phyloP scores from a whole-genome alignment of 2,329 filamentous ascomycete genomes.

The Fusarium sp. region DNA sequence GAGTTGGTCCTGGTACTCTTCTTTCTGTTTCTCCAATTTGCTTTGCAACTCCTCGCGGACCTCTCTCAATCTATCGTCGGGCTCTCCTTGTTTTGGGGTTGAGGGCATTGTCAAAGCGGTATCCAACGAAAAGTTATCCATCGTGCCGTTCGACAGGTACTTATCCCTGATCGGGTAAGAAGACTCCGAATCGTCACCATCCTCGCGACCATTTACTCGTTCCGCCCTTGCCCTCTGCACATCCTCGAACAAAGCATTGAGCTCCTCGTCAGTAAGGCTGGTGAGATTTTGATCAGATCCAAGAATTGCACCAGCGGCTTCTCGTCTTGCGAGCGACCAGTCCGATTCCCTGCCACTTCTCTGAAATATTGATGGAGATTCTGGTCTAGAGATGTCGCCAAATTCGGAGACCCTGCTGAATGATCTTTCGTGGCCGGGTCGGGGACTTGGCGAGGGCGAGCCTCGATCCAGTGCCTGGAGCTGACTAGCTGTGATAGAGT shows the following conservation, averaged over 20 bases:
- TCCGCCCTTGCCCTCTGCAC: slow-evolving; percentile 87
- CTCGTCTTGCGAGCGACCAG: slow-evolving; percentile 91
- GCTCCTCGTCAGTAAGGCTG: slow-evolving; percentile 89
- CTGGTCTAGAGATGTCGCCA: slow-evolving; percentile 75
- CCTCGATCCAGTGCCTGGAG: slow-evolving; percentile 65
- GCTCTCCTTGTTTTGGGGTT: slow-evolving; percentile 81
- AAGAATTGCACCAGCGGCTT: slow-evolving; percentile 90
- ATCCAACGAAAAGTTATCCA: slow-evolving; percentile 96
- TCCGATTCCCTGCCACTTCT: slow-evolving; percentile 82
- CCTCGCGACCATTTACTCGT: slow-evolving; percentile 76
- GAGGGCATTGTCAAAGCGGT: slow-evolving; percentile 94
- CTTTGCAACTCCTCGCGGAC: slow-evolving; percentile 84
- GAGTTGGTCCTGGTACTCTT: slow-evolving; percentile 81
- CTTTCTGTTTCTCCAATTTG: slow-evolving; percentile 84
- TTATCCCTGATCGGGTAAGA: slow-evolving; percentile 93
- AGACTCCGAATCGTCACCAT: slow-evolving; percentile 90
- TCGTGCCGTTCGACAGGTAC: slow-evolving; percentile 91
- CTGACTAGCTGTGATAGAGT: slow-evolving; percentile 75
- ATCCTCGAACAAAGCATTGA: slow-evolving; percentile 93
- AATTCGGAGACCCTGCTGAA: slow-evolving; percentile 83
- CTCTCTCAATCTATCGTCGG: slow-evolving; percentile 78
- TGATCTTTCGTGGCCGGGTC: slow-evolving; percentile 79
- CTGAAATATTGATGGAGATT: slow-evolving; percentile 76
- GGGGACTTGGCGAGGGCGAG: slow-evolving; percentile 69
- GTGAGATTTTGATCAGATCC: slow-evolving; percentile 92